phyloP scores from a whole-genome alignment of 495 filamentous ascomycete species.

The Annulohypoxylon maeteangense region DNA sequence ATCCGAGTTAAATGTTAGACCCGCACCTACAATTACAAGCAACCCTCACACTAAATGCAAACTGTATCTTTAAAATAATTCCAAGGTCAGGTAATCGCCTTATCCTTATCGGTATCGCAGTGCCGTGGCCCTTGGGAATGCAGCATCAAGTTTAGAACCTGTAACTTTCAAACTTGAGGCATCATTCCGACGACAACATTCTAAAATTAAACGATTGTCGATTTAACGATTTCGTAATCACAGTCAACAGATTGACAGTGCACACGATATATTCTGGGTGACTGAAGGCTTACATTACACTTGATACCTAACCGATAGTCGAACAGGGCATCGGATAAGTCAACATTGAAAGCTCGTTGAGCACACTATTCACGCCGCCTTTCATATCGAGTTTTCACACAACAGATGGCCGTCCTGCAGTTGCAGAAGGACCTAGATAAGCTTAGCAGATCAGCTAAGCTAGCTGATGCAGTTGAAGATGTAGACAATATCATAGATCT shows the following conservation, averaged over 20 bases:
- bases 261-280: background rate
- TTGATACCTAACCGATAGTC: background rate
- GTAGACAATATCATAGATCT: slow-evolving; percentile 83
- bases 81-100: slow-evolving; percentile 8
- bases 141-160: background rate
- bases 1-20: background rate
- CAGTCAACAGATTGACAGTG: background rate
- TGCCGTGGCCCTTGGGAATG: background rate
- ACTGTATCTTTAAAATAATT: slow-evolving; percentile 11
- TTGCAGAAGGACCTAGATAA: slow-evolving; percentile 78
- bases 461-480: slow-evolving; percentile 75
- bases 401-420: slow-evolving; percentile 43
- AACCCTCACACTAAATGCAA: background rate
- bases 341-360: background rate
- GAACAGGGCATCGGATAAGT: background rate
- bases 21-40: background rate
- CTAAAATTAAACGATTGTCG: background rate
- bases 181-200: background rate
- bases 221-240: background rate
- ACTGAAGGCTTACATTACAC: background rate
- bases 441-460: slow-evolving; percentile 74
- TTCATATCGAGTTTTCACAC: background rate
- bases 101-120: slow-evolving; percentile 25
- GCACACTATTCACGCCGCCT: background rate
- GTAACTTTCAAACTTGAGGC: background rate